Base-by-base conservation (phyloP, 2,329 filamentous ascomycete species). In the Fusarium mundagurra region DNA sequence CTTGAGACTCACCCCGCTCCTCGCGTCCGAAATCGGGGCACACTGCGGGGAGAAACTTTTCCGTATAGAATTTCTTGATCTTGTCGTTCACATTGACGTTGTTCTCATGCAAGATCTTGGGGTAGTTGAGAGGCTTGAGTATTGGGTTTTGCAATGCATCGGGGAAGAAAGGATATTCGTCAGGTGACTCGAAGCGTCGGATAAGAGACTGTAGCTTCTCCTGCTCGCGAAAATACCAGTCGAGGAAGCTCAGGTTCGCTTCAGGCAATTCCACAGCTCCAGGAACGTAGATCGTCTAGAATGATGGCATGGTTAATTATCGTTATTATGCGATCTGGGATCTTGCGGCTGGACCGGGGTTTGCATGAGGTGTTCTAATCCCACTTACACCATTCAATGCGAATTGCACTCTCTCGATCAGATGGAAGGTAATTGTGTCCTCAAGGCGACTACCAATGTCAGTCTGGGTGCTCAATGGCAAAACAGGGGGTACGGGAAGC, bases 341-440 rank as follows among this genome's bases (percentile, higher is more conserved):
- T 66, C 44, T 51, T 60, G 39, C 34, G 55, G 31, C 36, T 36
- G 61, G 41, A 67, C 64, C 65, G 66, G 64, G 74, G 73, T 61
- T 63, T 54, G 69, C 64, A 72, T 72, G 57, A 72, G 51, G 41
- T 41, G 43, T 36, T 34, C 47, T 45, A 14, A 31, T 44, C 58
- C 43, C 71, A 68, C 74, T 71, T 73, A 83, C 83, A 80, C 81
- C 87, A 85, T 98, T 98, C 74, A 97, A 89, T 8, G 96, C 94
- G 83, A 98, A 99, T 83, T 99, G 96, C n/a, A 96, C 96, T 45
- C 96, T 92, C 85, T 99, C 96, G 80, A 98, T 98, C 44, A 99
- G 88, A 84, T 98, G 93, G 84, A 97, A 98, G 76, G 94, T 97
- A 81, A 99, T 98, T 71, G 96, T 98, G 81, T 99, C 96, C 86